Conservation (phyloP, 2,329 filamentous ascomycete genomes). For the Aspergillus neotritici region DNA sequence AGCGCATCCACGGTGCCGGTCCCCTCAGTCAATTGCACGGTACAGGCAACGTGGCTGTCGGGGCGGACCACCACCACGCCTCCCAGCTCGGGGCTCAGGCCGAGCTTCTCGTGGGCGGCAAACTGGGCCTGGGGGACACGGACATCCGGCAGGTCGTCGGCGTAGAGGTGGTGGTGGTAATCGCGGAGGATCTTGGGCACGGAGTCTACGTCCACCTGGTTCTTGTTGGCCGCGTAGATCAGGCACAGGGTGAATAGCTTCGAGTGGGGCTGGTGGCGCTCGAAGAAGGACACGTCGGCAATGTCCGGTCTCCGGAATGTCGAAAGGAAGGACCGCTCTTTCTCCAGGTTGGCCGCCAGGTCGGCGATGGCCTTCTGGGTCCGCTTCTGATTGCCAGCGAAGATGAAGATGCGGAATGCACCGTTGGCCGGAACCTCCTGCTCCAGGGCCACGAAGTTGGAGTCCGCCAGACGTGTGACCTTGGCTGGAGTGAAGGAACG, state of each 20-base stretch:
- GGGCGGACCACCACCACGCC: constrained; percentile 79
- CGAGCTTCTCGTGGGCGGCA: constrained; percentile 81
- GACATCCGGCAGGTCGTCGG: constrained; percentile 73
- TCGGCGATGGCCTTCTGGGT: constrained; percentile 62
- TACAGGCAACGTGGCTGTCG: constrained; percentile 79
- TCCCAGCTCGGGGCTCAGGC: constrained; percentile 65
- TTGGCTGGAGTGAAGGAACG: constrained; percentile 70
- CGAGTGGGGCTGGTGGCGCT: constrained; percentile 78
- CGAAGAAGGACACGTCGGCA: constrained; percentile 63
- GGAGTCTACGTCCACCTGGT: constrained; percentile 66
- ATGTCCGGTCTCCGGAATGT: constrained; percentile 60
- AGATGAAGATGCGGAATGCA: constrained; percentile 79
- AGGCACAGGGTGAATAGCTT: constrained; percentile 74
- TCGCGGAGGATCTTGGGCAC: constrained; percentile 65
- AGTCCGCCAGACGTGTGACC: constrained; percentile 80
- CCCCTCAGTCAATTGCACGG: constrained; percentile 68
- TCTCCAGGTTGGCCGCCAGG: constrained; percentile 59
- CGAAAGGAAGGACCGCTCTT: constrained; percentile 66
- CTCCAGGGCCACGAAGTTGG: constrained; percentile 84
- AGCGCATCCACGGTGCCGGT: constrained; percentile 73
- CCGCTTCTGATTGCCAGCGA: constrained; percentile 62
- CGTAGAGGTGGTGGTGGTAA: constrained; percentile 78
- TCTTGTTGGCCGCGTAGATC: constrained; percentile 63
- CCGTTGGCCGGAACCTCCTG: constrained; percentile 86
- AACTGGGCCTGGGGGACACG: constrained; percentile 64